phyloP scores from a whole-genome alignment of 1,139 yeast genomes.

The Pichia kudriavzevii region DNA sequence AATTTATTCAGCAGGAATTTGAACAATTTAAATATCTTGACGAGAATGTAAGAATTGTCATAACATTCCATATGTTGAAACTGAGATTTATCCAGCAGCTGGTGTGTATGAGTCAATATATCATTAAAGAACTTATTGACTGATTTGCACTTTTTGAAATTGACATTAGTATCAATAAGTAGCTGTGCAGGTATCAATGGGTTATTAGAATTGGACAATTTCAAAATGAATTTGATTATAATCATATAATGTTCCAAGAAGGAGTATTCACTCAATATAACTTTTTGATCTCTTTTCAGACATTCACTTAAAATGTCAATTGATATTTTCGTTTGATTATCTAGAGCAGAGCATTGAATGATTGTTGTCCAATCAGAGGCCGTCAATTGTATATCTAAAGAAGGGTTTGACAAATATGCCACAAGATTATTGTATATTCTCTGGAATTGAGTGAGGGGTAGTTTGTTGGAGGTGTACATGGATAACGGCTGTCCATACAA shows the following conservation, averaged over 20 bases:
- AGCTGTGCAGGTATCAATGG: conserved; percentile 24
- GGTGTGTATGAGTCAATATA: conserved; percentile 17
- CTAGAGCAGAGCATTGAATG: conserved; percentile 30
- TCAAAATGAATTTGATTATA: conserved; percentile 21
- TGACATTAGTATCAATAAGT: conserved; percentile 12
- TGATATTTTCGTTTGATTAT: conserved; percentile 19
- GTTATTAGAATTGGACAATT: conserved; percentile 22
- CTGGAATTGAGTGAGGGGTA: conserved; percentile 35
- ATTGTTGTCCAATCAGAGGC: conserved; percentile 25
- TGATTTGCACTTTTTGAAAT: conserved; percentile 15
- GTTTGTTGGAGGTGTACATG: conserved; percentile 19
- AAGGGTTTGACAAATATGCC: conserved; percentile 23
- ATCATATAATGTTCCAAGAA: conserved; percentile 29
- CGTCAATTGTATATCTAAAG: conserved; percentile 19
- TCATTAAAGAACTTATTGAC: conserved; percentile 16
- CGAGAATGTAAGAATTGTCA: conserved; percentile 25
- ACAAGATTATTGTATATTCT: conserved; percentile 27
- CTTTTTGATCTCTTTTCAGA: conserved; percentile 36
- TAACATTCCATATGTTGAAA: conserved; percentile 14
- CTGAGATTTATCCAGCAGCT: conserved; percentile 2
- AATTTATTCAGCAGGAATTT: conserved; percentile 19
- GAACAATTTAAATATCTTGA: conserved; percentile 25
- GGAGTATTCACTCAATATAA: conserved; percentile 30
- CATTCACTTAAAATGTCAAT: conserved; percentile 41
- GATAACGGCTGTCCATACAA: conserved; percentile 25